Base-by-base conservation (phyloP, 2,329 filamentous ascomycete species). In the Aureobasidium sp. region DNA sequence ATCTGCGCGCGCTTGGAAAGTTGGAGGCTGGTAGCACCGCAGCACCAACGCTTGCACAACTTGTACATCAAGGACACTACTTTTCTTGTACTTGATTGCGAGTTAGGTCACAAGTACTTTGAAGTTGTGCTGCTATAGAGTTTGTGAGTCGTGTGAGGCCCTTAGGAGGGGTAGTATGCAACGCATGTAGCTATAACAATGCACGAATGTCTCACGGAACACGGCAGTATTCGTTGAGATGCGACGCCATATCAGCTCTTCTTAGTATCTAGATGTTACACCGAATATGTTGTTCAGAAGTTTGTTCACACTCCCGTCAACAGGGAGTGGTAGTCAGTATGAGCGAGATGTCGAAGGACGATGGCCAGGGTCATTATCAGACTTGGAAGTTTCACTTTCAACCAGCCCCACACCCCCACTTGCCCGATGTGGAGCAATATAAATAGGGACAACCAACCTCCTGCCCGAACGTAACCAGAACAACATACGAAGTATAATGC, bases 401-500 rank as follows among this genome's bases (percentile, higher is more conserved):
- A 22, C 15, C 27, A 48, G 35, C 39, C 44, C 39, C 44, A 49
- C 45, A 17, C 29, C 57, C 57, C 57, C 57, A 60, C 57, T 12
- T 50, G 11, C 15, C 49, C 24, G 19, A 50, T 47, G 57, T 40
- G 57, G 54, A 50, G 57, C 57, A 42, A 45, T 50, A 60, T 60
- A 60, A 50, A 60, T 60, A 60, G 42, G 35, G 42, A 9, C 7
- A 15, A 50, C 44, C 57, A 29, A 22, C 37, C 44, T 50, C 45
- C 45, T 22, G 33, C 22, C 42, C 15, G 1, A 42, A 7, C 1
- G 9, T 1, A 42, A 11, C 11, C 6, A 17, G 27, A 27, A 22
- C 24, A 42, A 22, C 35, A 22, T 6, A 31, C 7, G 31, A 14
- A 15, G n/a, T n/a, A 15, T 31, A 6, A 64, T 64, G 63, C 35